Evolutionary conservation across 768 basidiomycete genomes (phyloP).

Genomic region (Tricholoma sp.): DNA sequence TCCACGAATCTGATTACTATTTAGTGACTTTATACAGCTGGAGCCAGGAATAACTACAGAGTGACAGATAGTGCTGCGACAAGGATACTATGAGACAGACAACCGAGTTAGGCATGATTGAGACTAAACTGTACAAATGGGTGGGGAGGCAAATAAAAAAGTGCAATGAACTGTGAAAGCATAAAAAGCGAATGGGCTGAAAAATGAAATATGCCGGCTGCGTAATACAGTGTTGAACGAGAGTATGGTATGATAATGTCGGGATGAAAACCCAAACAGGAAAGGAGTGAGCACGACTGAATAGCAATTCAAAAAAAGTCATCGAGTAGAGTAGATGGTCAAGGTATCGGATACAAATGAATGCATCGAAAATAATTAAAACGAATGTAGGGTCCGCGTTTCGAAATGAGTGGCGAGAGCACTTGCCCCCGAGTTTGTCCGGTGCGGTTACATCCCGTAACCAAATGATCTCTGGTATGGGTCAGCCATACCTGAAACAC

Average conservation of each 20-base stretch:
- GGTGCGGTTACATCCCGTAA: constrained; percentile 67
- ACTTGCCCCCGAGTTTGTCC: constrained; percentile 17
- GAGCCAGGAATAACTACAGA: constrained; percentile 62
- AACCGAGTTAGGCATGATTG: constrained; percentile 48
- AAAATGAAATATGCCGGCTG: constrained; percentile 49
- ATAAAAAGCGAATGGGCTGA: constrained; percentile 47
- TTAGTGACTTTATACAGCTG: constrained; percentile 51
- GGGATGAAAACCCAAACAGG: constrained; percentile 26
- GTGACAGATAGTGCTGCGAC: constrained; percentile 62
- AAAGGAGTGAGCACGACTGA: constrained; percentile 25
- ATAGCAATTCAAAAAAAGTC: constrained; percentile 37
- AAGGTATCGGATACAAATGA: constrained; percentile 25
- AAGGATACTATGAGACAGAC: constrained; percentile 66
- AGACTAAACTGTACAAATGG: constrained; percentile 60
- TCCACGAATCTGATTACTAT: constrained; percentile 30
- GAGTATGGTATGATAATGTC: constrained; percentile 37
- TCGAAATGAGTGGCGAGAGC: constrained; percentile 21
- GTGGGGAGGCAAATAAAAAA: constrained; percentile 34
- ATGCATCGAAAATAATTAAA: constrained; percentile 30
- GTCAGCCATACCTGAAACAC: constrained; percentile 55
- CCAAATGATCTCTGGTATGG: constrained; percentile 68
- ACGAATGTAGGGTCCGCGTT: constrained; percentile 31
- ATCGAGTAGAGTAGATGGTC: constrained; percentile 38
- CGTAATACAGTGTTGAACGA: constrained; percentile 66
- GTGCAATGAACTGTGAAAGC: constrained; percentile 38